Evolutionary conservation across 257 asterid species (phyloP).

Genomic region (Scutellaria baicalensis): DNA sequence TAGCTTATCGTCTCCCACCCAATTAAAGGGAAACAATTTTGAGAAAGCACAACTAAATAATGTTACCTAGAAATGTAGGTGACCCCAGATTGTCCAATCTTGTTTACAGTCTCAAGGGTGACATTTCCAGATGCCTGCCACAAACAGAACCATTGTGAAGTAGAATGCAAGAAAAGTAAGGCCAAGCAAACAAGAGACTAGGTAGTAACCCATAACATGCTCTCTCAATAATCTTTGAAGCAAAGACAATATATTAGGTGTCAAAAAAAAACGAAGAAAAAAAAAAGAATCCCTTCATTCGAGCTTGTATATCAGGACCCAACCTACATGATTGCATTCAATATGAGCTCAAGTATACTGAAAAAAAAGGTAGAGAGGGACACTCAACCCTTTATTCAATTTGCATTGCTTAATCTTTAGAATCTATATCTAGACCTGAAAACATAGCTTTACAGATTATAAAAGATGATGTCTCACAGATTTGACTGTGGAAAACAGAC

Average conservation of each 20-base stretch:
- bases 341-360: neutral
- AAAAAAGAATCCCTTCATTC: neutral
- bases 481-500: neutral
- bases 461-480: neutral
- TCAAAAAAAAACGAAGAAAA: neutral
- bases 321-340: neutral
- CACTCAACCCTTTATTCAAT: neutral
- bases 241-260: neutral
- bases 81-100: constrained; percentile 93
- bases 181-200: neutral
- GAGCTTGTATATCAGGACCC: neutral
- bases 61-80: constrained; percentile 83
- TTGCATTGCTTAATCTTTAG: neutral
- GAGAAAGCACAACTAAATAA: neutral
- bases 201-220: neutral
- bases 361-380: neutral
- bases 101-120: constrained; percentile 76
- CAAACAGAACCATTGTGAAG: constrained; percentile 1
- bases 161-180: neutral
- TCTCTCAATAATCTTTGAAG: neutral
- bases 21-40: neutral
- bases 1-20: neutral
- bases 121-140: constrained; percentile 97
- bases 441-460: neutral
- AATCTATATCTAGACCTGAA: neutral